phyloP scores from a whole-genome alignment of 495 filamentous ascomycete genomes.

The Penicillium diatomitis region DNA sequence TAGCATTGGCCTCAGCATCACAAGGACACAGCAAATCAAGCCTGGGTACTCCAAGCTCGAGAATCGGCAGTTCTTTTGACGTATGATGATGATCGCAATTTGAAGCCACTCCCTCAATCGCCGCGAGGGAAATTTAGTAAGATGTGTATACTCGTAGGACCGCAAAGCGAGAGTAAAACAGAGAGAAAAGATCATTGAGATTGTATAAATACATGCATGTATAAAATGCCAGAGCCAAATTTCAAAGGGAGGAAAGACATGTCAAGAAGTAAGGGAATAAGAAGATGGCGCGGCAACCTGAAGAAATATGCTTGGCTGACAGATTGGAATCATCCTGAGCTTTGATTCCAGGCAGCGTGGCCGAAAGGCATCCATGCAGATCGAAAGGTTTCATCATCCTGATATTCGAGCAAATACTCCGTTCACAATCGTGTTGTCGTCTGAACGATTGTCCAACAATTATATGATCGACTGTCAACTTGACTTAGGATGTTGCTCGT shows the following conservation, averaged over 20 bases:
- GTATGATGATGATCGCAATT: too few species aligned
- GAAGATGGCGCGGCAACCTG: conserved; percentile 1
- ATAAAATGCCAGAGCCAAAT: conserved; percentile 30
- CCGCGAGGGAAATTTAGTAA: not conserved
- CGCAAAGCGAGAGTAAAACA: conserved; percentile 13
- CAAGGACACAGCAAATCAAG: too few species aligned
- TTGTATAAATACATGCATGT: conserved; percentile 42
- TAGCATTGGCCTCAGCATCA: too few species aligned
- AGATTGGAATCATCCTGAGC: too few species aligned
- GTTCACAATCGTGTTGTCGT: not conserved
- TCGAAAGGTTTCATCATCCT: not conserved
- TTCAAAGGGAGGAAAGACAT: conserved; percentile 13
- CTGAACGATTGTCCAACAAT: not conserved
- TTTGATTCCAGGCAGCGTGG: not conserved
- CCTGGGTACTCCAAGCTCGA: too few species aligned
- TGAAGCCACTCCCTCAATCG: too few species aligned
- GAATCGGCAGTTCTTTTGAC: too few species aligned
- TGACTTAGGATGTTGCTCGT: conserved; percentile 1
- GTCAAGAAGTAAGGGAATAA: conserved; percentile 19
- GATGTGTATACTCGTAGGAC: conserved; percentile 3
- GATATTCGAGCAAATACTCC: not conserved
- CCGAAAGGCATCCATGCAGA: not conserved
- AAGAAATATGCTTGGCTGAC: not conserved
- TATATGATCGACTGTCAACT: conserved; percentile 1
- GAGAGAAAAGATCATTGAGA: conserved; percentile 18